These are phyloP conservation scores for Auriscalpium orientale DNA, from an alignment of 768 basidiomycete genomes.

Conservation along the genomic window DNA sequence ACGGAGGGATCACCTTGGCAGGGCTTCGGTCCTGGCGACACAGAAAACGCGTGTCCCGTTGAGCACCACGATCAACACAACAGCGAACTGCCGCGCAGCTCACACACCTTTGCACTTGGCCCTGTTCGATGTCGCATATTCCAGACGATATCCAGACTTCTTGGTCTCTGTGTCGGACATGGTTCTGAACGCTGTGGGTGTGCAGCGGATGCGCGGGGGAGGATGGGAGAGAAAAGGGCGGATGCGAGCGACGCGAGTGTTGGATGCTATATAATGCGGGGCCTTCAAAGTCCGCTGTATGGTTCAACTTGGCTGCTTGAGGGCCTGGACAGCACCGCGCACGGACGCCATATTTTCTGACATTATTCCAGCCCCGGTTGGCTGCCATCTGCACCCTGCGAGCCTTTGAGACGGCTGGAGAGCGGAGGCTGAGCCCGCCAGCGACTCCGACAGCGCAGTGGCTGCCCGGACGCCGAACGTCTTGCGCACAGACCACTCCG, in stretches of 20 bases:
- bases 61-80: slow-evolving; percentile 18
- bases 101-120: slow-evolving; percentile 73
- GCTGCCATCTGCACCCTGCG: not conserved
- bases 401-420: not conserved
- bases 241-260: slow-evolving; percentile 13
- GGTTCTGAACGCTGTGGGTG: not conserved
- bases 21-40: slow-evolving; percentile 60
- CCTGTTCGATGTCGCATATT: slow-evolving; percentile 61
- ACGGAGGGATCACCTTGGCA: slow-evolving; percentile 45
- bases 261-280: slow-evolving; percentile 14
- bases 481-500: not conserved
- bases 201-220: not conserved
- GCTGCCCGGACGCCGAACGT: not conserved
- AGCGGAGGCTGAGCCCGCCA: not conserved
- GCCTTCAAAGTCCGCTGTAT: slow-evolving; percentile 29
- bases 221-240: slow-evolving; percentile 16
- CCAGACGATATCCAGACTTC: slow-evolving; percentile 66
- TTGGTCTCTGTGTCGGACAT: slow-evolving; percentile 37
- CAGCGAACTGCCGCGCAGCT: slow-evolving; percentile 14
- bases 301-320: slow-evolving; percentile 11
- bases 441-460: not conserved
- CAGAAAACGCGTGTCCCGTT: slow-evolving; percentile 18
- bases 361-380: not conserved
- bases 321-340: not conserved
- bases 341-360: not conserved